These are phyloP conservation scores for Paracoccidioides lutzii DNA, from an alignment of 2,329 filamentous ascomycete genomes.

Conservation along the genomic window DNA sequence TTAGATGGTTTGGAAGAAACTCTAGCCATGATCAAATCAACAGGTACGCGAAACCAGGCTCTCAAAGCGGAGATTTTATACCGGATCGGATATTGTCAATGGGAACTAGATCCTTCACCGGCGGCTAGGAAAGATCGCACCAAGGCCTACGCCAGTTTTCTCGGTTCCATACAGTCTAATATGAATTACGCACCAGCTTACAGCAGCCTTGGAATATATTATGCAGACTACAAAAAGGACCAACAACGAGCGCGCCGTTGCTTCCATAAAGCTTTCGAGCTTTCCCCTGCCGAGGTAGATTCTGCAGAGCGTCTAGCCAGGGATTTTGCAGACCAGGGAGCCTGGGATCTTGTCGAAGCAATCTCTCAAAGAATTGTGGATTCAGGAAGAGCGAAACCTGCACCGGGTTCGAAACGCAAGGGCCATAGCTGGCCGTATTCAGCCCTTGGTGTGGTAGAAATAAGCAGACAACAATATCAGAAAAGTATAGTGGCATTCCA, in stretches of 20 bases:
- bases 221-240: conserved; percentile 80
- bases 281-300: conserved; percentile 73
- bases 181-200: conserved; percentile 83
- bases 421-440: conserved; percentile 94
- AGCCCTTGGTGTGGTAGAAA: conserved; percentile 81
- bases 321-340: conserved; percentile 75
- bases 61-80: conserved; percentile 79
- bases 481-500: conserved; percentile 88
- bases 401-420: conserved; percentile 84
- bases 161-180: conserved; percentile 73
- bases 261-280: conserved; percentile 90
- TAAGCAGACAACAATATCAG: conserved; percentile 84
- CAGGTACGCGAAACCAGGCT: conserved; percentile 49
- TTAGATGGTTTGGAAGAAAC: conserved; percentile 58
- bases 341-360: conserved; percentile 94
- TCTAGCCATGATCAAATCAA: conserved; percentile 50
- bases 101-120: conserved; percentile 66
- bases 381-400: conserved; percentile 81
- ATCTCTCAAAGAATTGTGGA: conserved; percentile 83
- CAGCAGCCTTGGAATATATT: conserved; percentile 80
- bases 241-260: conserved; percentile 77
- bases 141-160: conserved; percentile 71
- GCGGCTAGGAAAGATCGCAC: conserved; percentile 64
- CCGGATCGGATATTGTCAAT: conserved; percentile 73
- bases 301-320: conserved; percentile 78